Base-by-base conservation (phyloP, 1,284 basidiomycete species). In the Melanopsichium pennsylvanicum region DNA sequence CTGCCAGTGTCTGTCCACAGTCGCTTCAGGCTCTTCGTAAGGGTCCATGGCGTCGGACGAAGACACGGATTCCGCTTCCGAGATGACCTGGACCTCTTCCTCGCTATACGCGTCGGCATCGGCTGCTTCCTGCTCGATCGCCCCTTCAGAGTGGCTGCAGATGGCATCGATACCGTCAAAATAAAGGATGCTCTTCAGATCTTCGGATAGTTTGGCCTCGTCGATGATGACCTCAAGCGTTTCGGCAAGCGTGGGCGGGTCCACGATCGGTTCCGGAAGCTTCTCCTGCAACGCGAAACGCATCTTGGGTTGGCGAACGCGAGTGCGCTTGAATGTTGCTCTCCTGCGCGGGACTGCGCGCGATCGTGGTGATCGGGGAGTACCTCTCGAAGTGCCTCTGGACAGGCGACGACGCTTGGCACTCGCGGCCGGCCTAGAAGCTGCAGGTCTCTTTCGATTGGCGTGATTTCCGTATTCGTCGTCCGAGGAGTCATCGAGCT, bases 261-360 rank as follows among this genome's bases (percentile, higher is more conserved):
- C 63, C 0, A 34, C 4, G 13, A 33, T 26, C 13, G 63, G 63
- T 16, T 51, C 36, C 10, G 63, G 57, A 12, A 67, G 48, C 21
- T 67, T 57, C 27, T 32, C 40, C 21, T 67, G 63, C 38, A 60
- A 9, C 2, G 56, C 47, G 23, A 67, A 67, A 4, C 63, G 63
- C 57, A 67, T 39, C 32, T 32, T 47, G 19, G 38, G 48, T 1
- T 16, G 29, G 2, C 15, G 23, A 15, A 18, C 13, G 2, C 51
- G 46, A 22, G 46, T 46, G 33, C 34, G 32, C n/a, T 29, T 52
- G 26, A 21, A 29, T 5, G 38, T 6, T 12, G 44, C 10, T 13
- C 36, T 47, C 21, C 43, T 45, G 38, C 52, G 60, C 6, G 52
- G 42, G 9, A 15, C 31, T 6, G 34, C 16, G 18, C 42, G 47